Conservation (phyloP, 805 yeast genomes). For the Myxozyma neotropica region DNA sequence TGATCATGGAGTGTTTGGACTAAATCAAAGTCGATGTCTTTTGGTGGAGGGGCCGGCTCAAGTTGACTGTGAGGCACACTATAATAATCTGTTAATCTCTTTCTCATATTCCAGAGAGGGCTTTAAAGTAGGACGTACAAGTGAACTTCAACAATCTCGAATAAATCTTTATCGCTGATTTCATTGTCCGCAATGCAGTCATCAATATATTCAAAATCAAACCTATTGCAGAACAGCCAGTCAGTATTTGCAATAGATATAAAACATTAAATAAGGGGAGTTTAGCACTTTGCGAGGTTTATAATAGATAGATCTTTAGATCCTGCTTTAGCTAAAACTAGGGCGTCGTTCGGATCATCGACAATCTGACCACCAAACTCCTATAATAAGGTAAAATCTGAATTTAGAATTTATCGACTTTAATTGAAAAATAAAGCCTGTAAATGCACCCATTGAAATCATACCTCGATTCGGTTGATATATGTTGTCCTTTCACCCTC, state of each 20-base stretch:
- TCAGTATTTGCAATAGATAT: too few species aligned
- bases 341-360: not conserved
- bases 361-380: not conserved
- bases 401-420: too few species aligned
- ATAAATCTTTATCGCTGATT: not conserved
- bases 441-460: not conserved
- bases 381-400: not conserved
- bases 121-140: not conserved
- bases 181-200: not conserved
- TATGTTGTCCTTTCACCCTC: not conserved
- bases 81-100: not conserved
- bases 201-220: not conserved
- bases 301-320: not conserved
- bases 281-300: not conserved
- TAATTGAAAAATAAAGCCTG: too few species aligned
- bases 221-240: not conserved
- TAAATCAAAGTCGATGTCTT: not conserved
- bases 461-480: not conserved
- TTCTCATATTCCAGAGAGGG: not conserved
- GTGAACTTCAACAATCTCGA: not conserved
- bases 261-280: too few species aligned
- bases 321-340: not conserved
- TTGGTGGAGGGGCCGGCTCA: conserved; percentile 5
- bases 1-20: not conserved
- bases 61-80: not conserved